A percentile compares a stretch with the other conserved stretches of the same genome.
Conservation (phyloP, 495 filamentous ascomycete genomes). For the Xylaria curta region DNA sequence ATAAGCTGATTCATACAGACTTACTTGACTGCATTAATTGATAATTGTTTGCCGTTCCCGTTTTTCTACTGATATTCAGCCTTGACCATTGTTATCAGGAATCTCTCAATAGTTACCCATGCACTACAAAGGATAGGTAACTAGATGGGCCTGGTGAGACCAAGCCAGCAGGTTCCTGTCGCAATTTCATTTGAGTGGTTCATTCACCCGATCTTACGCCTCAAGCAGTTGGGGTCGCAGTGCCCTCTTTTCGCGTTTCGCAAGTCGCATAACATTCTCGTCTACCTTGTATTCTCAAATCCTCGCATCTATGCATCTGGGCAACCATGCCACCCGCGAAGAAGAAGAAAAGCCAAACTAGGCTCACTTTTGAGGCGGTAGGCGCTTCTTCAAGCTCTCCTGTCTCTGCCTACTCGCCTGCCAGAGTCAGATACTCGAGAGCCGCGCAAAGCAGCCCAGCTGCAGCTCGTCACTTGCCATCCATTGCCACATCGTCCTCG, state of each 20-base stretch:
- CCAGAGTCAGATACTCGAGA: slow-evolving; percentile 32
- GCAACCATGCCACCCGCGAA: slow-evolving; percentile 30
- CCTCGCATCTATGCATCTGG: not conserved
- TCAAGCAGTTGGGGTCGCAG: not conserved
- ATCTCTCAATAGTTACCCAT: not conserved
- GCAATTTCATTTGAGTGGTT: not conserved
- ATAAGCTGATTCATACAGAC: too few relatives aligned
- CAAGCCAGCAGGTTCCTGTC: not conserved
- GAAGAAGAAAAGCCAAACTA: slow-evolving; percentile 37
- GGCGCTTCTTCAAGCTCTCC: slow-evolving; percentile 20
- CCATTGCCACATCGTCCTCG: slow-evolving; percentile 14
- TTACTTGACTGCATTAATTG: not conserved
- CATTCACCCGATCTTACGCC: not conserved
- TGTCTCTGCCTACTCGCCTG: slow-evolving; percentile 22
- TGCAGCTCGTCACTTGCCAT: slow-evolving; percentile 11
- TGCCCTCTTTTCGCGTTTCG: not conserved
- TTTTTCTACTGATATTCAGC: not conserved
- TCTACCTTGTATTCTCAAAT: not conserved
- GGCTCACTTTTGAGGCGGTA: slow-evolving; percentile 36
- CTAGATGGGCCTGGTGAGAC: not conserved
- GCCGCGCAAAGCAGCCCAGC: slow-evolving; percentile 24
- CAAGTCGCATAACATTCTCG: not conserved
- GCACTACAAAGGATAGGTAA: not conserved
- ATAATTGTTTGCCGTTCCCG: not conserved
- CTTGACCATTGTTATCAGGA: not conserved